Evolutionary conservation across 2,329 filamentous ascomycete genomes (phyloP).

Genomic region (Sporothrix euskadiensis): DNA sequence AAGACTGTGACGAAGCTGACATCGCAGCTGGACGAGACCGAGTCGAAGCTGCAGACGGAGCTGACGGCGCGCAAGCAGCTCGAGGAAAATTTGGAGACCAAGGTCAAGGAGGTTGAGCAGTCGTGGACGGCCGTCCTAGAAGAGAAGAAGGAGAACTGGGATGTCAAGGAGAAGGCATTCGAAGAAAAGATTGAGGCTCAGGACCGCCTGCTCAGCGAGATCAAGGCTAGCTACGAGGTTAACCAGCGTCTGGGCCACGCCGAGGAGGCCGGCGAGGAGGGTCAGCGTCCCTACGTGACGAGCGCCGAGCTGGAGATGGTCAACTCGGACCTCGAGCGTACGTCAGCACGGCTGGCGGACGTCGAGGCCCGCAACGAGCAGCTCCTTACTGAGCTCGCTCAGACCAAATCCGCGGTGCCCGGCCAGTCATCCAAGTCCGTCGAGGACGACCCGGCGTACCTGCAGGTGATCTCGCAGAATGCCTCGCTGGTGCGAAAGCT

Average conservation of each 20-base stretch:
- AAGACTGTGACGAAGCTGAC: conserved; percentile 73
- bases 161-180: conserved; percentile 80
- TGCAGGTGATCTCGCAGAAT: conserved; percentile 89
- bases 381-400: conserved; percentile 83
- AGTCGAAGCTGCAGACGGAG: conserved; percentile 78
- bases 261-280: conserved; percentile 49
- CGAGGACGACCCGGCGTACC: conserved; percentile 86
- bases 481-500: conserved; percentile 86
- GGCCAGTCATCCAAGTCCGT: conserved; percentile 61
- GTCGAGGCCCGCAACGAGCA: conserved; percentile 94
- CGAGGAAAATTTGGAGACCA: conserved; percentile 73
- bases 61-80: conserved; percentile 69
- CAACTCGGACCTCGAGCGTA: conserved; percentile 85
- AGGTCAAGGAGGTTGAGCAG: conserved; percentile 83
- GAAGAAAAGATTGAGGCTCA: conserved; percentile 95
- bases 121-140: conserved; percentile 88
- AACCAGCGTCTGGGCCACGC: conserved; percentile 70
- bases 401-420: conserved; percentile 73
- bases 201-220: conserved; percentile 85
- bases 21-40: conserved; percentile 77
- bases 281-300: conserved; percentile 66
- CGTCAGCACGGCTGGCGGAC: conserved; percentile 81
- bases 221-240: conserved; percentile 97
- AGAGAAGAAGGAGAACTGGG: conserved; percentile 97
- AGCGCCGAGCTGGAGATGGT: conserved; percentile 93